A percentile compares a stretch with the other conserved stretches of the same genome.
Evolutionary conservation across 2,329 filamentous ascomycete genomes (phyloP).

Genomic region (Paraconiothyrium brasiliense): DNA sequence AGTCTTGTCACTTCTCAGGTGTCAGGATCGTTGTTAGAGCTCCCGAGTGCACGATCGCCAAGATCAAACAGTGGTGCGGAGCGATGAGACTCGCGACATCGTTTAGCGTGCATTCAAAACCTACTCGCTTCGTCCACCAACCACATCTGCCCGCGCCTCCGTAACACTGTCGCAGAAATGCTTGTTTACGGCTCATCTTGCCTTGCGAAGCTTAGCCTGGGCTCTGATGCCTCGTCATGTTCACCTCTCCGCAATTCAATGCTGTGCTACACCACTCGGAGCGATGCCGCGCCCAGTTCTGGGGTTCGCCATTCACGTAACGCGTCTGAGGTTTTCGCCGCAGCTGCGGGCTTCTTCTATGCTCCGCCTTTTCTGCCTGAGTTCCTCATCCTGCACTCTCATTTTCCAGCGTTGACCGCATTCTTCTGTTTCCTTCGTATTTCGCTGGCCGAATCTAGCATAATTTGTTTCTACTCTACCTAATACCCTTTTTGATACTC

Average conservation of each 20-base stretch:
- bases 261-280: constrained; percentile 8
- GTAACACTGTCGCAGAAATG: constrained; percentile 31
- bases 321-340: constrained; percentile 9
- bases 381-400: constrained; percentile 9
- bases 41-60: constrained; percentile 41
- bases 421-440: constrained; percentile 16
- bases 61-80: constrained; percentile 49
- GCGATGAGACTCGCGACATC: constrained; percentile 35
- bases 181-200: constrained; percentile 33
- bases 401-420: constrained; percentile 26
- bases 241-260: constrained; percentile 15
- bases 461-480: constrained; percentile 8
- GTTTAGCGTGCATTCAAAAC: constrained; percentile 40
- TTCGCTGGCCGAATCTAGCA: constrained; percentile 32
- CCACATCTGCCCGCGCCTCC: constrained; percentile 25
- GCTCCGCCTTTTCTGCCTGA: constrained; percentile 9
- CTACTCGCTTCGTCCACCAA: constrained; percentile 34
- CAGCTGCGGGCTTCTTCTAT: constrained; percentile 10
- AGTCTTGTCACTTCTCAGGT: constrained; percentile 33
- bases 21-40: constrained; percentile 31
- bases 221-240: constrained; percentile 35
- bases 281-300: neutral
- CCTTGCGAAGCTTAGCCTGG: constrained; percentile 22
- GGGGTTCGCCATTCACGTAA: constrained; percentile 3
- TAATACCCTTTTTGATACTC: constrained; percentile 24